Conservation (phyloP, 495 filamentous ascomycete genomes). For the Lepraria neglecta region DNA sequence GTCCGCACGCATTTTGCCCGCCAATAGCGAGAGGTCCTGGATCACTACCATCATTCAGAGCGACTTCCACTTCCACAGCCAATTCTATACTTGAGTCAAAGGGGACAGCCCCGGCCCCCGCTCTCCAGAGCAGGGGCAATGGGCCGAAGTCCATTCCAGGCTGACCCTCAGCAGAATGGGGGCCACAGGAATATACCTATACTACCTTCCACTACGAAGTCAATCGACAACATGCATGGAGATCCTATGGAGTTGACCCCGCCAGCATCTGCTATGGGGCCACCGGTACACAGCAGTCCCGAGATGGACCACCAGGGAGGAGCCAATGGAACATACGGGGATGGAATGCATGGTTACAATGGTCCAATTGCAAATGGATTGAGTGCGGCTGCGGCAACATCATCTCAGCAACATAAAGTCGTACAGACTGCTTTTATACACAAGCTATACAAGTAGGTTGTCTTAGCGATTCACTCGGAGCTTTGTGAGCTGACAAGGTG, state of each 20-base stretch:
- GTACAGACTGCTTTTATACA: conserved; percentile 99
- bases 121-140: conserved; percentile 17
- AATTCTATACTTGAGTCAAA: not conserved
- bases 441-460: conserved; percentile 91
- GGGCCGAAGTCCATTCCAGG: conserved; percentile 25
- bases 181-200: conserved; percentile 36
- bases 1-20: not conserved
- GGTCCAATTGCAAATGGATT: conserved; percentile 39
- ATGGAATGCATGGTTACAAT: conserved; percentile 32
- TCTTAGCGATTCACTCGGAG: not conserved
- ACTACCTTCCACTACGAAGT: conserved; percentile 38
- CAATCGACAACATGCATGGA: conserved; percentile 35
- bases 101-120: not conserved
- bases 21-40: not conserved
- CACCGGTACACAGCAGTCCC: conserved; percentile 41
- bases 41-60: too few relatives aligned
- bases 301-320: conserved; percentile 41
- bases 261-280: conserved; percentile 38
- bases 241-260: conserved; percentile 49
- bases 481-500: conserved; percentile 35
- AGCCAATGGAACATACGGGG: conserved; percentile 26
- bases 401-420: conserved; percentile 92
- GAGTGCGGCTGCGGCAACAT: conserved; percentile 62
- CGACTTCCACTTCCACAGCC: not conserved
- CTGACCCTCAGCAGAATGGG: conserved; percentile 21